Evolutionary conservation across 352 stramenopile species (phyloP).

Genomic region (Pilasporangium apinafurcum): DNA sequence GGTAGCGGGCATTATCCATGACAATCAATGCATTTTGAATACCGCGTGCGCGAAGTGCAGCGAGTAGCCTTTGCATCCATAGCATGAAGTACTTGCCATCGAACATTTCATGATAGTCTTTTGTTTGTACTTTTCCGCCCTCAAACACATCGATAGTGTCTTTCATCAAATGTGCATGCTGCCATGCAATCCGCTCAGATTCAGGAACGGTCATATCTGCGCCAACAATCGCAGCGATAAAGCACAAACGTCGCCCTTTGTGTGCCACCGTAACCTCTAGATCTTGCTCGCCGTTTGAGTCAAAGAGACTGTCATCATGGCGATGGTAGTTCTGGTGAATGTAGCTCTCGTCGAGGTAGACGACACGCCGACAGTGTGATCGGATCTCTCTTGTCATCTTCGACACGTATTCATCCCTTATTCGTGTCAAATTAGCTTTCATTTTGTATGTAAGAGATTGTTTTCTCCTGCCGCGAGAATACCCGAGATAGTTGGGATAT

Average conservation of each 20-base stretch:
- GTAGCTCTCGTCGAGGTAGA: slow-evolving; percentile 7
- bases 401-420: neutral
- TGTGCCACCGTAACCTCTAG: neutral
- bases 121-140: slow-evolving; percentile 5
- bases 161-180: slow-evolving; percentile 2
- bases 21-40: slow-evolving; percentile 3
- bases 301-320: slow-evolving; percentile 1
- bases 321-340: neutral
- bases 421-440: neutral
- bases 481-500: slow-evolving; percentile 1
- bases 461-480: neutral
- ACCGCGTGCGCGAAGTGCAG: neutral
- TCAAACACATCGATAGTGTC: slow-evolving; percentile 6
- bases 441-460: neutral
- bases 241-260: neutral
- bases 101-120: slow-evolving; percentile 6
- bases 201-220: neutral
- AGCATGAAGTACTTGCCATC: slow-evolving; percentile 1
- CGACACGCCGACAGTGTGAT: neutral
- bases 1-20: slow-evolving; percentile 2
- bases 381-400: neutral
- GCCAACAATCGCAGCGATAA: slow-evolving; percentile 4
- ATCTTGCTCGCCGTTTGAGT: slow-evolving; percentile 6
- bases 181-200: neutral
- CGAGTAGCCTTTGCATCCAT: slow-evolving; percentile 3